phyloP scores from a whole-genome alignment of 2,329 filamentous ascomycete genomes.

The Chalaropsis thielavioides region DNA sequence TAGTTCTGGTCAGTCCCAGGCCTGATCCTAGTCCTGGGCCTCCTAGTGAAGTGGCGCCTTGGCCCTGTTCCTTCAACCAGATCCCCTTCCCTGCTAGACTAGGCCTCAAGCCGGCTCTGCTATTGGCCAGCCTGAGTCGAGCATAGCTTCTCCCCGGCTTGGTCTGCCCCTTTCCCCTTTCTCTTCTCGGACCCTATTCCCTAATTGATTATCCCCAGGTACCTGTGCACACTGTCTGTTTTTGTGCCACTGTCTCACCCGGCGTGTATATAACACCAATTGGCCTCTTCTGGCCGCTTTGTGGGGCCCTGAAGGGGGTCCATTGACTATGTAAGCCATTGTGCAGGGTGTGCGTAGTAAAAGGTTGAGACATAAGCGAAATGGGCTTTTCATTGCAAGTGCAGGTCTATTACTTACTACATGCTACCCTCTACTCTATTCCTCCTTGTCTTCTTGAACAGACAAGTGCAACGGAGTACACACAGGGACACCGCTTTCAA shows the following conservation, averaged over 20 bases:
- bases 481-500: not conserved
- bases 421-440: not conserved
- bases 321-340: not conserved
- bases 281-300: not conserved
- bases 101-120: not conserved
- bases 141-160: not conserved
- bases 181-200: not conserved
- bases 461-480: not conserved
- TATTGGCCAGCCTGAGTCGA: not conserved
- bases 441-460: not conserved
- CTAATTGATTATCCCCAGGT: not conserved
- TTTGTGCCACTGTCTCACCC: not conserved
- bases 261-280: not conserved
- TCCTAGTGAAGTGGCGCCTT: not conserved
- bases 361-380: not conserved
- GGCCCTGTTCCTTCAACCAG: not conserved
- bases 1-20: not conserved
- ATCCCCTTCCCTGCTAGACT: conserved; percentile 1
- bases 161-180: not conserved
- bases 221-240: not conserved
- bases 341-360: not conserved
- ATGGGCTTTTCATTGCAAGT: conserved; percentile 2
- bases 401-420: not conserved
- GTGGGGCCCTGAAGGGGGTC: not conserved
- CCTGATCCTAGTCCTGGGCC: not conserved